Conservation (phyloP, 2,329 filamentous ascomycete genomes). For the Arthrobotrys pseudoclavata region DNA sequence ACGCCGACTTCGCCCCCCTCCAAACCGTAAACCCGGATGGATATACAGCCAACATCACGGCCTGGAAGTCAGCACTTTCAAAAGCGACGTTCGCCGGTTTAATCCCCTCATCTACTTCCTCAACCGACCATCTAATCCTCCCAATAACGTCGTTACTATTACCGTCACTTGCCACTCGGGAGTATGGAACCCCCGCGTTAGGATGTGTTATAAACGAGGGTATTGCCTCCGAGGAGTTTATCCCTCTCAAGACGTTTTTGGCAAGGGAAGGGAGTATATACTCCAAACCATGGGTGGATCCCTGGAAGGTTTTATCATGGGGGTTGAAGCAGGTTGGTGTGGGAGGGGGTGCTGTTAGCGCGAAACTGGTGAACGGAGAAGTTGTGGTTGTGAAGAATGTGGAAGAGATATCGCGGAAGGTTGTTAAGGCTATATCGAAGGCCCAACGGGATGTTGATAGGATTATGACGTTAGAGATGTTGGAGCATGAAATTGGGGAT, state of each 20-base stretch:
- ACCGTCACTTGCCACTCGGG: slow-evolving; percentile 78
- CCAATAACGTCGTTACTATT: slow-evolving; percentile 75
- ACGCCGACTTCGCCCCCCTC: slow-evolving; percentile 85
- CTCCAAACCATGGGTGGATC: slow-evolving; percentile 68
- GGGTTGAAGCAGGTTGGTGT: slow-evolving; percentile 61
- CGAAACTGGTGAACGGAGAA: slow-evolving; percentile 66
- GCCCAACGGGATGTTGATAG: slow-evolving; percentile 73
- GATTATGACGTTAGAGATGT: slow-evolving; percentile 77
- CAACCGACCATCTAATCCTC: slow-evolving; percentile 70
- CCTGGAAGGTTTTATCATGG: slow-evolving; percentile 62
- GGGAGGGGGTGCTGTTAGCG: slow-evolving; percentile 62
- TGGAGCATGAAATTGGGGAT: slow-evolving; percentile 72
- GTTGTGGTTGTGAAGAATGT: slow-evolving; percentile 72
- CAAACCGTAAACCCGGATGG: slow-evolving; percentile 84
- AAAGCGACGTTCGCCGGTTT: slow-evolving; percentile 72
- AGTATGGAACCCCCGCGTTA: slow-evolving; percentile 84
- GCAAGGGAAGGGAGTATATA: slow-evolving; percentile 78
- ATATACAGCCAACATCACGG: slow-evolving; percentile 81
- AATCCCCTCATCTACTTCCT: slow-evolving; percentile 66
- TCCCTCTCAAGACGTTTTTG: slow-evolving; percentile 79
- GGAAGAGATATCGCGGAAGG: slow-evolving; percentile 72
- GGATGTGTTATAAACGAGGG: slow-evolving; percentile 84
- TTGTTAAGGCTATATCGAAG: slow-evolving; percentile 68
- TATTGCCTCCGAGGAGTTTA: slow-evolving; percentile 76
- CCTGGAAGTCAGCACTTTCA: slow-evolving; percentile 83